Percentiles rank a stretch among this genome's conserved stretches.
Evolutionary conservation across 495 filamentous ascomycete species (phyloP).

Genomic region (Ascobolus immersus): DNA sequence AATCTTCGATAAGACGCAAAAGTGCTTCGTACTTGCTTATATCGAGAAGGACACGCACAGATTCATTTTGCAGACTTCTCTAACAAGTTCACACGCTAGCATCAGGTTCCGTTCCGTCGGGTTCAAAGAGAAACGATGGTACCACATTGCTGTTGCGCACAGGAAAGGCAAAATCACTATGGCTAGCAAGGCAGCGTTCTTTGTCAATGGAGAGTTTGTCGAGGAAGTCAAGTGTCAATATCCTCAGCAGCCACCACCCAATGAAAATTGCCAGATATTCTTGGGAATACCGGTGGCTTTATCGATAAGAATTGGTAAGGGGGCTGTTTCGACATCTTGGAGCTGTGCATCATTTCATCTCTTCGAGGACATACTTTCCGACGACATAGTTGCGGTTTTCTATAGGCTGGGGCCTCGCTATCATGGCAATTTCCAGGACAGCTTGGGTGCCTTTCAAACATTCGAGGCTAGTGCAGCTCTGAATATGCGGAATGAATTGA

Average conservation of each 20-base stretch:
- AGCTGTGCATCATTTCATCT: constrained; percentile 72
- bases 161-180: constrained; percentile 40
- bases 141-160: constrained; percentile 75
- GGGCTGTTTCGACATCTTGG: constrained; percentile 54
- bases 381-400: constrained; percentile 76
- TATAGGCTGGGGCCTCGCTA: constrained; percentile 76
- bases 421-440: constrained; percentile 87
- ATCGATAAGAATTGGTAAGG: constrained; percentile 51
- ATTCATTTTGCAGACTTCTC: constrained; percentile 88
- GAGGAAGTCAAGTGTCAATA: constrained; percentile 81
- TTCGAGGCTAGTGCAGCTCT: constrained; percentile 84
- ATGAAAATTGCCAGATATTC: constrained; percentile 65
- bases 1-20: constrained; percentile 74
- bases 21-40: constrained; percentile 82
- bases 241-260: constrained; percentile 40
- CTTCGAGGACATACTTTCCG: constrained; percentile 64
- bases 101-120: constrained; percentile 66
- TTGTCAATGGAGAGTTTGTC: constrained; percentile 76
- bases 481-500: constrained; percentile 69
- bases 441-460: constrained; percentile 84
- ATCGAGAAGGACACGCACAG: constrained; percentile 84
- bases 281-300: constrained; percentile 81
- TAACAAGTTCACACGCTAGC: constrained; percentile 62
- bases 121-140: constrained; percentile 59
- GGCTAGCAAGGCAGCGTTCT: constrained; percentile 63